Evolutionary conservation across 2,329 filamentous ascomycete species (phyloP).

Genomic region (Nothomitra cinnamomea): DNA sequence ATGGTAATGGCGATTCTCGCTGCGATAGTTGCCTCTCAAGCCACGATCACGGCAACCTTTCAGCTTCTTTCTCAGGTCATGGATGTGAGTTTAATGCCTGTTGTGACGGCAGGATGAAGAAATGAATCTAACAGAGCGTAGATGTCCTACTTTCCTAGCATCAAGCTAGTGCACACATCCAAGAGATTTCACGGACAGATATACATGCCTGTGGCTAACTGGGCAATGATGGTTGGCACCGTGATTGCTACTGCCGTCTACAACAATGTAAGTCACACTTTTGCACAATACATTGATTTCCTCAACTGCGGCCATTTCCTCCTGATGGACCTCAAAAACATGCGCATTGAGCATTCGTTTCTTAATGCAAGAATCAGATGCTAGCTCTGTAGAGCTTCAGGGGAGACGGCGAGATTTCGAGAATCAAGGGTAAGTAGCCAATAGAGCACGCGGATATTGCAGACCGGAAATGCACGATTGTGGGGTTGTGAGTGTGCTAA

Average conservation of each 20-base stretch:
- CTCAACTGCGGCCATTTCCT: no score
- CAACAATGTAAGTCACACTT: slow-evolving; percentile 40
- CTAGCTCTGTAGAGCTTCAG: not conserved
- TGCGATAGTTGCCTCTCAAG: slow-evolving; percentile 60
- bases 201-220: slow-evolving; percentile 61
- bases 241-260: slow-evolving; percentile 60
- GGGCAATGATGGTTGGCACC: slow-evolving; percentile 59
- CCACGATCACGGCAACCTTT: slow-evolving; percentile 61
- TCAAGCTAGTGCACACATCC: slow-evolving; percentile 56
- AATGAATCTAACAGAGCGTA: slow-evolving; percentile 35
- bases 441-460: no score
- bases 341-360: no score
- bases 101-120: slow-evolving; percentile 43
- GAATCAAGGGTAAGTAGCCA: slow-evolving; percentile 2
- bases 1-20: slow-evolving; percentile 52
- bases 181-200: slow-evolving; percentile 55
- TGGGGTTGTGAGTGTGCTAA: no score
- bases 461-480: no score
- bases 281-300: no score
- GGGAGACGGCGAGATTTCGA: not conserved
- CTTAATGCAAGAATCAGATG: no score
- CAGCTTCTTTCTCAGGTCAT: slow-evolving; percentile 26
- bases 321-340: no score
- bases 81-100: not conserved
- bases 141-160: slow-evolving; percentile 56